phyloP scores from a whole-genome alignment of 2,329 filamentous ascomycete genomes.

The Fonsecaea erecta region DNA sequence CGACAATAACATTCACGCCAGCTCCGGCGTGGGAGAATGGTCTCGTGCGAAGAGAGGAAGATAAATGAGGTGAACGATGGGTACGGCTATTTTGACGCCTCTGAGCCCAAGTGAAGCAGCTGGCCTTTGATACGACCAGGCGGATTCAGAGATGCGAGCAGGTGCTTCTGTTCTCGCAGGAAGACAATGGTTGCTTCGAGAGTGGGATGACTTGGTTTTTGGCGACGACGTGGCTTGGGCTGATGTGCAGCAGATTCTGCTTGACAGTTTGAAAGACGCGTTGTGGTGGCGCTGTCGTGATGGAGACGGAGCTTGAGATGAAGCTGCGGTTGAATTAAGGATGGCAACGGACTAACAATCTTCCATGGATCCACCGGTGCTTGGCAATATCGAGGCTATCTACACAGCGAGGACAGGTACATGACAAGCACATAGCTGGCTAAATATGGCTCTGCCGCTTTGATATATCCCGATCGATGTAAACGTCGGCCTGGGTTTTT shows the following conservation, averaged over 20 bases:
- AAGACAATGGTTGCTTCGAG: neutral
- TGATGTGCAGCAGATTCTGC: neutral
- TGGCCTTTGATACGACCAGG: neutral
- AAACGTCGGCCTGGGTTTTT: neutral
- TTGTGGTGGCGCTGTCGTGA: neutral
- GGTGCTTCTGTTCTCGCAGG: neutral
- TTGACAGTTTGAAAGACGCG: neutral
- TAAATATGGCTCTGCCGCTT: neutral
- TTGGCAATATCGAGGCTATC: neutral
- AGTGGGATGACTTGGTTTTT: neutral
- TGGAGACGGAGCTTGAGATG: neutral
- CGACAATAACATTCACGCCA: neutral
- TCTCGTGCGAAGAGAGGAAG: neutral
- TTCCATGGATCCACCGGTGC: neutral
- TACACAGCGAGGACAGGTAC: neutral
- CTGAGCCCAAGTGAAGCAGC: neutral
- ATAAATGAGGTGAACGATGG: neutral
- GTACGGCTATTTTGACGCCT: neutral
- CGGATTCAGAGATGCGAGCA: neutral
- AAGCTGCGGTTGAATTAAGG: neutral
- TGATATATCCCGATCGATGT: neutral
- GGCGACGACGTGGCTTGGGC: neutral
- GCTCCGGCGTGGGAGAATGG: conserved; percentile 2
- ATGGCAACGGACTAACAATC: neutral
- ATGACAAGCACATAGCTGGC: neutral